Evolutionary conservation across 768 basidiomycete genomes (phyloP).

Genomic region (Pisolithus orientalis): DNA sequence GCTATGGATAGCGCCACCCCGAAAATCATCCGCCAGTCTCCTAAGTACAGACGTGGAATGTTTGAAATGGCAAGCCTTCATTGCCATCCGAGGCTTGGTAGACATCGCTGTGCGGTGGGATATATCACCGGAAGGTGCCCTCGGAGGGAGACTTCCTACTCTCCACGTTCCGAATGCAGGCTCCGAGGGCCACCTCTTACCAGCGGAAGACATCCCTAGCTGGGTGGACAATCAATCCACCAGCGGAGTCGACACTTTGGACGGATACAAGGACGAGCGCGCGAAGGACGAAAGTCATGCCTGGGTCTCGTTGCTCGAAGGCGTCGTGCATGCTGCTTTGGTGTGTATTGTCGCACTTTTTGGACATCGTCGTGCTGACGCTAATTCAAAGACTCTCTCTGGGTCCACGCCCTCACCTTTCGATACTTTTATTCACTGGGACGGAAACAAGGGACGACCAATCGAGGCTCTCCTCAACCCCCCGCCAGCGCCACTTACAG

Average conservation of each 20-base stretch:
- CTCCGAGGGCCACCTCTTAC: conserved; percentile 44
- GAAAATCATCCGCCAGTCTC: conserved; percentile 12
- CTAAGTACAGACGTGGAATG: conserved; percentile 80
- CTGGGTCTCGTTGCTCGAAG: conserved; percentile 77
- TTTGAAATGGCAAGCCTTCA: conserved; percentile 84
- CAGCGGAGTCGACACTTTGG: conserved; percentile 38
- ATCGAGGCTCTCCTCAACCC: conserved; percentile 52
- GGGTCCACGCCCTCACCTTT: conserved; percentile 41
- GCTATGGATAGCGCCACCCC: conserved; percentile 63
- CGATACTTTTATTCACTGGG: conserved; percentile 35
- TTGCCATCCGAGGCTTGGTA: conserved; percentile 50
- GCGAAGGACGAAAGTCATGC: conserved; percentile 72
- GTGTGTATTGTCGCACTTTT: conserved; percentile 32
- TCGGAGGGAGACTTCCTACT: conserved; percentile 65
- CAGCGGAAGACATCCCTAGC: conserved; percentile 61
- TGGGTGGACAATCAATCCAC: conserved; percentile 61
- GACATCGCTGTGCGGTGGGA: conserved; percentile 58
- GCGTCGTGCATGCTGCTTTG: conserved; percentile 69
- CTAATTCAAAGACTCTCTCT: conserved; percentile 37
- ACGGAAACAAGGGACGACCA: conserved; percentile 17
- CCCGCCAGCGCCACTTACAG: conserved; percentile 66
- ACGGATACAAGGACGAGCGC: conserved; percentile 59
- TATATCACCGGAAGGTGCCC: conserved; percentile 60
- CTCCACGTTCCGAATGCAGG: conserved; percentile 48
- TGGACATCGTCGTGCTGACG: conserved; percentile 4